Evolutionary conservation across 1,139 yeast species (phyloP).

Genomic region (Meyerozyma carpophila): DNA sequence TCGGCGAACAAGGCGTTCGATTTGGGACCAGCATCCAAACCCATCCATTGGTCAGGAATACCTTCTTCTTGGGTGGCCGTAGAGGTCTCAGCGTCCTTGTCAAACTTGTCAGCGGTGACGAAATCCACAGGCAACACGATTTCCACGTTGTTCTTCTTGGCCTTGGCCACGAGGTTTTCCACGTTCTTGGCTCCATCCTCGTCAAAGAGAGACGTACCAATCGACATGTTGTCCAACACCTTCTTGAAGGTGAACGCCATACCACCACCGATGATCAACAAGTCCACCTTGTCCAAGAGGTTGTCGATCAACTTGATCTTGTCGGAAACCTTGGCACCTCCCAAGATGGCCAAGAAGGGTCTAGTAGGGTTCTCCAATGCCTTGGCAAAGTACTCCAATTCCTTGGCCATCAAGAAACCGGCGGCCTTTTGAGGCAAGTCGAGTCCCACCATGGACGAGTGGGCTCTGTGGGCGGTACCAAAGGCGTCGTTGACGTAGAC

Average conservation of each 20-base stretch:
- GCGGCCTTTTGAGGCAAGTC: constrained; percentile 92
- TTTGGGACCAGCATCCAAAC: constrained; percentile 91
- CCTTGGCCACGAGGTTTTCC: constrained; percentile 83
- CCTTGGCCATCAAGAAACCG: constrained; percentile 96
- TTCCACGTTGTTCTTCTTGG: constrained; percentile 90
- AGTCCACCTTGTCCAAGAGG: constrained; percentile 89
- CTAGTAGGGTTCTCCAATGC: constrained; percentile 95
- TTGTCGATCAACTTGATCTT: constrained; percentile 96
- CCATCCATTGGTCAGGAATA: constrained; percentile 91
- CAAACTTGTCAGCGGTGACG: constrained; percentile 89
- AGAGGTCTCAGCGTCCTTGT: constrained; percentile 80
- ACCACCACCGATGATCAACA: constrained; percentile 95
- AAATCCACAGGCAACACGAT: constrained; percentile 89
- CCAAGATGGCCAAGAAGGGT: constrained; percentile 95
- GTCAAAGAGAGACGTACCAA: constrained; percentile 88
- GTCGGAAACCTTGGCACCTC: constrained; percentile 98
- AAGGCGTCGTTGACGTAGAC: constrained; percentile 96
- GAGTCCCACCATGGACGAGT: constrained; percentile 96
- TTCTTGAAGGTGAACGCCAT: constrained; percentile 98
- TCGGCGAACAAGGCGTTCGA: constrained; percentile 68
- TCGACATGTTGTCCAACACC: constrained; percentile 74
- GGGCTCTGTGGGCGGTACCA: constrained; percentile 99
- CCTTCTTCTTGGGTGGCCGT: constrained; percentile 81
- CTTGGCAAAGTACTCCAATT: constrained; percentile 91
- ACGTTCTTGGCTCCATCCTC: constrained; percentile 92